Evolutionary conservation across 2,329 filamentous ascomycete species (phyloP), one percentile per base, ranked within the genome.

Genomic region (Chaetomium globosum): DNA sequence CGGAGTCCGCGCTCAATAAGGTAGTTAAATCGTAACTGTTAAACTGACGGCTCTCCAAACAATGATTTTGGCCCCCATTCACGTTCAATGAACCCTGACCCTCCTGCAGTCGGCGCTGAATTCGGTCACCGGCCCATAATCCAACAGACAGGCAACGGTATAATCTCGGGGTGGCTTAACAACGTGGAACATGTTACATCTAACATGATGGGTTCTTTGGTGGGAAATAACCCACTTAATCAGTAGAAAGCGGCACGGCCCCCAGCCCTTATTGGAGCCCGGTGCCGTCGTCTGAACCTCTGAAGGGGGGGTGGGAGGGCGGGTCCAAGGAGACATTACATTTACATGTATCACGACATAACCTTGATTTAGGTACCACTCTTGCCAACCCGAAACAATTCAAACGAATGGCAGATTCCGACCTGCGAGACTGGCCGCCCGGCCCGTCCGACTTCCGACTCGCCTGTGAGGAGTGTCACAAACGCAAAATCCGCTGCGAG

Each of bases 401-500:
- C 6, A 51, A 26, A 21, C 6, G 33, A 36, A 51, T 26, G 21
- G 23, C 48, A 26, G 21, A 49, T 49, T 21, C n/a, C 48, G 21
- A 19, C 46, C 23, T 21, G 48, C 21, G 48, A 51, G 21, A 51
- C 48, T 51, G 48, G 48, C 48, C 48, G 21, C 21, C 48, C 21
- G 21, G 9, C 6, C 21, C 10, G 7, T 26, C 21, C 21, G 21
- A 51, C 21, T 13, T 57, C 54, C 54, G 54, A 8, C 54, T 57
- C 4, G 54, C 54, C 4, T 57, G 54, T 33, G 54, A 57, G 12
- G 54, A 57, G 28, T 57, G 54, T n/a, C 54, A 57, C 19, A 23
- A 57, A 33, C 54, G 54, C 54, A 57, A 57, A 23, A 43, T 57
- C 54, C 54, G 54, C 19, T 57, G 54, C 54, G 54, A 57, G 2